Evolutionary conservation across 2,329 filamentous ascomycete species (phyloP), one percentile per base, ranked within the genome.

Genomic region (Diaporthe sp.): DNA sequence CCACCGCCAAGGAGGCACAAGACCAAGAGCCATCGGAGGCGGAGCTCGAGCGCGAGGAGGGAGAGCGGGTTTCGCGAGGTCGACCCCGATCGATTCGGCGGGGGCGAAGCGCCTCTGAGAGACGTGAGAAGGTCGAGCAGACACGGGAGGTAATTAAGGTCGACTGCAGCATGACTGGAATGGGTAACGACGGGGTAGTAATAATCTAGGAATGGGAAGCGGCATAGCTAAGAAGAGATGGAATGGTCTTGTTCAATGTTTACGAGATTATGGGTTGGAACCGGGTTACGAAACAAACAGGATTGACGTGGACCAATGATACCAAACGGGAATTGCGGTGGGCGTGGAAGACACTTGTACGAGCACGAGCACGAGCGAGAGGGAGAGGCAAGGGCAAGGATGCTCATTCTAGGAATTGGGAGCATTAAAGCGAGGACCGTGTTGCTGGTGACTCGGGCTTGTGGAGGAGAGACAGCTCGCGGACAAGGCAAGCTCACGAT

Each of bases 101-200:
- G 80, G 0, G 80, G 80, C 25, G 79, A 82, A 66, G 79, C 72
- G 72, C 73, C 78, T 39, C 69, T 81, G 56, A 76, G 82, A 70
- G 79, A 81, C 59, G 76, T 81, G n/a, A 80, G 82, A 66, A 79
- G 80, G 76, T 77, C 81, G 58, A 83, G 81, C 72, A 77, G 79
- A 51, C 81, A 81, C 56, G 78, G 80, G 75, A 79, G 80, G 55
- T 70, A 58, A 25, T 70, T 27, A 47, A 70, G 39, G 53, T 25
- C 47, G 47, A 19, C 47, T 25, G n/a, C 47, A 8, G 47, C 32
- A 39, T 37, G 63, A 51, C 47, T 39, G 47, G 63, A 51, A 68
- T 53, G 39, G 9, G n/a, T 27, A 39, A 37, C 9, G 47, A 17
- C 10, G n/a, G 32, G 63, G 19, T 53, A 68, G 37, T 68, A 53